Percentiles rank a stretch among this genome's conserved stretches.
Evolutionary conservation across 2,329 filamentous ascomycete species (phyloP).

Genomic region (Cercospora sp.): DNA sequence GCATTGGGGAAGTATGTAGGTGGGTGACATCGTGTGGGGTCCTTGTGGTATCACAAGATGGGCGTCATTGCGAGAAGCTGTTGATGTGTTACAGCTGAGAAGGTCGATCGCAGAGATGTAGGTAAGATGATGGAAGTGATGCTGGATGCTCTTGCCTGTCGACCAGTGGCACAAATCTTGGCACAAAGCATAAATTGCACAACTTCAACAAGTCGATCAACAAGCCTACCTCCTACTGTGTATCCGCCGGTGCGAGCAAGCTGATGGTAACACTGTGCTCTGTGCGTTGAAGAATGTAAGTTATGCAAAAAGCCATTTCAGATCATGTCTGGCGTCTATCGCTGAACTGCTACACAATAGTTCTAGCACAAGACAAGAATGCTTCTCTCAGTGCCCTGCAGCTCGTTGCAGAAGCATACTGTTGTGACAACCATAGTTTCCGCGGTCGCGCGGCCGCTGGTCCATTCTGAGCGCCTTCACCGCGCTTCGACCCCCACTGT

Average conservation of each 20-base stretch:
- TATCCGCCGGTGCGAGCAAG: background rate
- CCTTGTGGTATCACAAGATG: background rate
- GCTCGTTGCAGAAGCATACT: background rate
- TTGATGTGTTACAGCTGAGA: background rate
- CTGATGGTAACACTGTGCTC: background rate
- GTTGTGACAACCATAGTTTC: background rate
- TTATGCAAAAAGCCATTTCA: background rate
- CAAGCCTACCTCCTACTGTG: too few species aligned
- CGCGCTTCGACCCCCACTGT: background rate
- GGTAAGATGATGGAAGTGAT: background rate
- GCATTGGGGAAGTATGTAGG: background rate
- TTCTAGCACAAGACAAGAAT: background rate
- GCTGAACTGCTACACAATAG: slow-evolving; percentile 2
- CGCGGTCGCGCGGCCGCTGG: background rate
- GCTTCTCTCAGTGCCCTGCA: background rate
- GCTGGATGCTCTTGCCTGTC: background rate
- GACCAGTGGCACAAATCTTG: background rate
- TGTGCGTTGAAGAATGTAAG: background rate
- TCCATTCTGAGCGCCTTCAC: background rate
- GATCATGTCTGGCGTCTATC: background rate
- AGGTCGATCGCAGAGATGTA: background rate
- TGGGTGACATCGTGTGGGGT: background rate
- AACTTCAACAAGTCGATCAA: background rate
- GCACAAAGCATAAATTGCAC: background rate
- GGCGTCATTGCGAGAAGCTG: background rate